Base-by-base conservation (phyloP, 768 basidiomycete species). In the Sporobolomyces phaffii region DNA sequence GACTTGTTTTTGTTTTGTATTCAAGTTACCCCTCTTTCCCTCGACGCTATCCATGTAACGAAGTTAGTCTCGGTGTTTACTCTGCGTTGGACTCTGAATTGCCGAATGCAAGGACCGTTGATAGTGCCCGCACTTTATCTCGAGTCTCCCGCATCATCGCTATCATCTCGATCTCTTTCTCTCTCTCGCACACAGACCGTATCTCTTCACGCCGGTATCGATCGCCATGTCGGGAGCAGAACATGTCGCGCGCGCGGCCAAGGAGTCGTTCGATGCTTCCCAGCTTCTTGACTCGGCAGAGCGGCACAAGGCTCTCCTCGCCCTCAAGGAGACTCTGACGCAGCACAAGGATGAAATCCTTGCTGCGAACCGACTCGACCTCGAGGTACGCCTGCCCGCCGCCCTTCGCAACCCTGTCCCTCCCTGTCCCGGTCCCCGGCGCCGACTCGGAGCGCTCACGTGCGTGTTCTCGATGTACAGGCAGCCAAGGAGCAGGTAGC, bases 231-330 rank as follows among this genome's bases (percentile, higher is more conserved):
- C 40, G 4, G 49, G 45, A 40, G 80, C 80, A n/a, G 77, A 79
- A 61, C 66, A 76, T 14, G 87, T 97, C 63, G 96, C 94, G 18
- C 83, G 81, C 75, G 81, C 83, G 2, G 91, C 92, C 28, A 90
- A 91, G 76, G 75, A 78, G 11, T 90, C 94, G 0, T 99, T 94
- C 75, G 87, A 92, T 73, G 82, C 82, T 24, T 91, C 92, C 7
- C 94, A 96, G 76, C 82, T 94, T 26, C 80, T 94, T 60, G 79
- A 84, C 26, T 78, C 87, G 1, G 73, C 80, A 1, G 86, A 90
- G 70, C 84, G 92, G 34, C 81, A 87, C 72, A 78, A 78, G 26
- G 92, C 92, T 0, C 81, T 99, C 2, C 78, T 83, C 62, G 81
- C 82, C 60, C 90, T 98, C 68, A 81, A 83, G 34, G 78, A 80